Evolutionary conservation across 768 basidiomycete species (phyloP).

Genomic region (Suillus plorans): DNA sequence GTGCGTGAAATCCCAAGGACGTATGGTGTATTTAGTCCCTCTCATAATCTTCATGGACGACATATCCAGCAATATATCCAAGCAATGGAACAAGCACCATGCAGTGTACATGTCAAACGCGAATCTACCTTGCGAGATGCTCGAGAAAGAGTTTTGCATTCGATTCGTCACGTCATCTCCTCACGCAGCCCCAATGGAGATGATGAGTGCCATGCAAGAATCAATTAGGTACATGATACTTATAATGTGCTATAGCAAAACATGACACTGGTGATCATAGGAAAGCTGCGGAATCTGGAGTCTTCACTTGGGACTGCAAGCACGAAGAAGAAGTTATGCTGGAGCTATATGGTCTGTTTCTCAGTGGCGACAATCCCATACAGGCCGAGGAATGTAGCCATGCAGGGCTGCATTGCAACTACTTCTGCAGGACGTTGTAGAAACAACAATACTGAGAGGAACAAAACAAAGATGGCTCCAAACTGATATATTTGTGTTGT

Average conservation of each 20-base stretch:
- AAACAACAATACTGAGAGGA: no score
- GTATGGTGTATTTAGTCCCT: slow-evolving; percentile 20
- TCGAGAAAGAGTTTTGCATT: slow-evolving; percentile 34
- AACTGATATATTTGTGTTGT: no score
- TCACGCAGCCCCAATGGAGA: slow-evolving; percentile 33
- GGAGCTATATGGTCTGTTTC: slow-evolving; percentile 21
- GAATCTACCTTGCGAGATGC: slow-evolving; percentile 23
- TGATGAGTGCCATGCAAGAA: slow-evolving; percentile 30
- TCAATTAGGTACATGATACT: slow-evolving; percentile 21
- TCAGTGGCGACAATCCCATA: slow-evolving; percentile 36
- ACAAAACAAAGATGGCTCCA: no score
- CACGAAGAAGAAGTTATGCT: slow-evolving; percentile 25
- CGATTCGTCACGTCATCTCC: slow-evolving; percentile 33
- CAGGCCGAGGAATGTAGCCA: slow-evolving; percentile 36
- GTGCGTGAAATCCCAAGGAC: slow-evolving; percentile 19
- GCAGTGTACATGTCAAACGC: slow-evolving; percentile 34
- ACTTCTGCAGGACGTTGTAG: slow-evolving; percentile 31
- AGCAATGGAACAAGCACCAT: slow-evolving; percentile 40
- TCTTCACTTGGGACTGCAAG: slow-evolving; percentile 25
- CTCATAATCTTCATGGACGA: slow-evolving; percentile 37
- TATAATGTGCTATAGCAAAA: no score
- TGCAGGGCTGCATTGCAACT: slow-evolving; percentile 31
- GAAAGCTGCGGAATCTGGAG: slow-evolving; percentile 7
- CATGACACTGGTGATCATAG: neutral
- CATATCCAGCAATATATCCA: slow-evolving; percentile 34